phyloP scores from a whole-genome alignment of 2,329 filamentous ascomycete genomes.

The Scedosporium apiospermum region DNA sequence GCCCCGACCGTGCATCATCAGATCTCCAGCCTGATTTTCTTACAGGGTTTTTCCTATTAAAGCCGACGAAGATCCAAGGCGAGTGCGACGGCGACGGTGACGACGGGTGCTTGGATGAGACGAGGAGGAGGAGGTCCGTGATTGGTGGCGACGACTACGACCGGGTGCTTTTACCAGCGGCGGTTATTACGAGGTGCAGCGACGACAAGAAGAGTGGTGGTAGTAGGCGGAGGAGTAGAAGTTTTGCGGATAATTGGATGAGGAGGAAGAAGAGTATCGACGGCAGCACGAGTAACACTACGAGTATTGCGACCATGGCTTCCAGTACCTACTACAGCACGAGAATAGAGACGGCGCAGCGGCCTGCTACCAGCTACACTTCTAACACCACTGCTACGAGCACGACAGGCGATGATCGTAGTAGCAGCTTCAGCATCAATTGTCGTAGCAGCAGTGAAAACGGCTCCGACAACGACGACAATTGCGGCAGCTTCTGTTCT shows the following conservation, averaged over 20 bases:
- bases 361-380: no score
- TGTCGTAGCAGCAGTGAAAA: not conserved
- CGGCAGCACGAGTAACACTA: not conserved
- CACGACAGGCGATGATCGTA: no score
- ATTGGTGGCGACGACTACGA: no score
- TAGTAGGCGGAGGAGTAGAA: not conserved
- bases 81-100: not conserved
- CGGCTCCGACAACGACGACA: not conserved
- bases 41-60: not conserved
- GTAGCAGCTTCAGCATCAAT: no score
- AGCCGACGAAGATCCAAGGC: not conserved
- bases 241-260: not conserved
- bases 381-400: no score
- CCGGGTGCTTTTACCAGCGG: not conserved
- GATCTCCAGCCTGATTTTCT: constrained; percentile 1
- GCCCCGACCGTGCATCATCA: not conserved
- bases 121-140: not conserved
- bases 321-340: no score
- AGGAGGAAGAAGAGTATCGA: not conserved
- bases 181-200: not conserved
- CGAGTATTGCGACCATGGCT: no score
- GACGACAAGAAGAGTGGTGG: not conserved
- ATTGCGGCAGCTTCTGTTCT: not conserved
- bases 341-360: no score
- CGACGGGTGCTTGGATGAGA: not conserved